Percentiles rank a stretch among this genome's conserved stretches.
These are phyloP conservation scores for Phyllostachys edulis DNA, from an alignment of 176 grass and related monocot species.

Conservation along the genomic window DNA sequence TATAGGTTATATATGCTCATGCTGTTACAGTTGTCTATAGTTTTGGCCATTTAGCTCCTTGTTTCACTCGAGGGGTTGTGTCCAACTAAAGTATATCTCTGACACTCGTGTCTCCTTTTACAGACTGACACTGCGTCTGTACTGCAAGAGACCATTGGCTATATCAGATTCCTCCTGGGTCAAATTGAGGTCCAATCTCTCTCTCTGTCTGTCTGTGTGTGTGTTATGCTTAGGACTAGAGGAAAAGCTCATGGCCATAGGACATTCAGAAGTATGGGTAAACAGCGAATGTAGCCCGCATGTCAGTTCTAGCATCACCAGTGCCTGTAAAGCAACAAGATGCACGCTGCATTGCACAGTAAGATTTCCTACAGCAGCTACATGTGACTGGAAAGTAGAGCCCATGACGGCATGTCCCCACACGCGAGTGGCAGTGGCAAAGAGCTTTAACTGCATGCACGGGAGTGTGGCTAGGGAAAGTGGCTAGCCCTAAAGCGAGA, in stretches of 20 bases:
- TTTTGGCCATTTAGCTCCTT: conserved; percentile 36
- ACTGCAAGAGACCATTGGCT: conserved; percentile 95
- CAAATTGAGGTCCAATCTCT: conserved; percentile 92
- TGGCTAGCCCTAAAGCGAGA: not conserved
- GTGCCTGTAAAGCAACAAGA: not conserved
- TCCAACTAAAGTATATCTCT: conserved; percentile 66
- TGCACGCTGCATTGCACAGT: not conserved
- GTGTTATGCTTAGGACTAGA: no score
- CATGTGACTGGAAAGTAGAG: not conserved
- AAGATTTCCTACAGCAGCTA: not conserved
- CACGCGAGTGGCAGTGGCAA: conserved; percentile 26
- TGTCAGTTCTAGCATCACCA: conserved; percentile 1
- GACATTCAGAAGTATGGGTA: conserved; percentile 33
- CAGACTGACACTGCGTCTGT: conserved; percentile 98
- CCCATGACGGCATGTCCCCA: not conserved
- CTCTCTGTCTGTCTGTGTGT: no score
- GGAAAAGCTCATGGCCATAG: conserved; percentile 31
- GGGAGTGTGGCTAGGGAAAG: no score
- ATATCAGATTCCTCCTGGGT: conserved; percentile 91
- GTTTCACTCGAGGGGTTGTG: conserved; percentile 54
- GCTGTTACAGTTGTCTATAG: conserved; percentile 39
- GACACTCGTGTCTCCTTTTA: conserved; percentile 68
- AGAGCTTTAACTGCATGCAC: not conserved
- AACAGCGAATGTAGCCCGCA: conserved; percentile 1
- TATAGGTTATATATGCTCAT: not conserved